Evolutionary conservation across 345 rosid species (phyloP), one percentile per base, ranked within the genome.

Genomic region (Turritis glabra): DNA sequence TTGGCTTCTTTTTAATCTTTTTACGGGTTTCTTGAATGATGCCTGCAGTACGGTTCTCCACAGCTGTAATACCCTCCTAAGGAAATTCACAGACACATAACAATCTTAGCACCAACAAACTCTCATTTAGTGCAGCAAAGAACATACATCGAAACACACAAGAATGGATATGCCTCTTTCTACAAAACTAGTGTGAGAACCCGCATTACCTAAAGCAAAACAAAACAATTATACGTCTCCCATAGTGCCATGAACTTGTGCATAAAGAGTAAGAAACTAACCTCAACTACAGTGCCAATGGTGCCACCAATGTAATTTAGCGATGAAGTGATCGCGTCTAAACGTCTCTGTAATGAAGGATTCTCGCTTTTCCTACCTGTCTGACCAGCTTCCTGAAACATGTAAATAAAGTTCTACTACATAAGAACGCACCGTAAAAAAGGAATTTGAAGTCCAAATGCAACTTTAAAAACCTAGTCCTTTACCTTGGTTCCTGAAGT

Each of bases 201-300:
- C 14, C 13, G 4, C 3, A 37, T 17, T 52, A 40, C 37, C 27
- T 27, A 53, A 27, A 22, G 46, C 69, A 48, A 48, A 30, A 27
- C 21, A 12, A 22, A 5, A 19, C 3, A 18, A 5, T 56, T 14
- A 57, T 50, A 29, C 33, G 30, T 69, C 30, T 54, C 64, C 11
- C 30, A 41, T 12, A 7, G 33, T 27, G 27, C 25, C 29, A 66
- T 4, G 26, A 8, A 23, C 2, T 1, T 5, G 67, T 46, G 21
- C 14, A 33, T 10, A 37, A 7, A 37, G 43, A 60, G 50, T 63
- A 56, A 7, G 52, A 64, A 76, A 35, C 80, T 56, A 69, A 88
- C 98, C 96, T 93, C 98, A 75, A 89, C 89, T 25, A 81, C 94
- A 79, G 85, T 85, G 27, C 91, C 96, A 65, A 90, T 86, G 44